Evolutionary conservation across 2,329 filamentous ascomycete genomes (phyloP), one percentile per base, ranked within the genome.

Genomic region (Xylariaceae sp.): DNA sequence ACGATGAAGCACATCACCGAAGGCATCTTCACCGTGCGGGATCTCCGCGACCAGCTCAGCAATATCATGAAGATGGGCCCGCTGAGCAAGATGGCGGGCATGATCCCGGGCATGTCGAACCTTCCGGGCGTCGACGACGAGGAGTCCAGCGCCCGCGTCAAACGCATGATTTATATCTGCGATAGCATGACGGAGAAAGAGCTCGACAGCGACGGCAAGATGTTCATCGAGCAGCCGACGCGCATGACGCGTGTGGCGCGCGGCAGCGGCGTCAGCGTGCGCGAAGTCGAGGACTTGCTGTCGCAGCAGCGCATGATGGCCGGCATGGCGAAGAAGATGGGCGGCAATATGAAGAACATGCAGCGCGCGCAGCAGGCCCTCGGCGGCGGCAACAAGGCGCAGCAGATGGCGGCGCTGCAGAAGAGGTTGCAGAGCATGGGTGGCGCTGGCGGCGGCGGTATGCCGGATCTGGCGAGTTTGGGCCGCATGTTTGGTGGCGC

Each of bases 21-120:
- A 71, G 94, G 94, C 58, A 92, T 97, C 64, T 99, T 97, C 75
- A 96, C 94, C 0, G 83, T 99, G 39, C 88, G 94, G 58, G 94
- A 99, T 73, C 82, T 99, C 66, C 86, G 94, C 17, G 94, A 99
- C 73, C 95, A 99, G 72, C 85, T 99, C 10, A 89, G 88, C 59
- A 97, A 97, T 70, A 97, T 99, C 71, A 97, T 97, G 92, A 99
- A 99, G 78, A 97, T 99, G 93, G 94, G 94, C 0, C 94, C 94
- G 0, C 78, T 99, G 1, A 95, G 90, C 17, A 97, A 99, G 74
- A 95, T 99, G 85, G 95, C 93, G 0, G 92, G 92, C 69, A 99
- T 99, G 94, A 97, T 99, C 64, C 94, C 94, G 0, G 94, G 94
- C 34, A 88, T 99, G 74, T 88, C 88, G 67, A 89, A 88, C 71